These are phyloP conservation scores for Boletellus sp. DNA, from an alignment of 768 basidiomycete species.

Conservation along the genomic window DNA sequence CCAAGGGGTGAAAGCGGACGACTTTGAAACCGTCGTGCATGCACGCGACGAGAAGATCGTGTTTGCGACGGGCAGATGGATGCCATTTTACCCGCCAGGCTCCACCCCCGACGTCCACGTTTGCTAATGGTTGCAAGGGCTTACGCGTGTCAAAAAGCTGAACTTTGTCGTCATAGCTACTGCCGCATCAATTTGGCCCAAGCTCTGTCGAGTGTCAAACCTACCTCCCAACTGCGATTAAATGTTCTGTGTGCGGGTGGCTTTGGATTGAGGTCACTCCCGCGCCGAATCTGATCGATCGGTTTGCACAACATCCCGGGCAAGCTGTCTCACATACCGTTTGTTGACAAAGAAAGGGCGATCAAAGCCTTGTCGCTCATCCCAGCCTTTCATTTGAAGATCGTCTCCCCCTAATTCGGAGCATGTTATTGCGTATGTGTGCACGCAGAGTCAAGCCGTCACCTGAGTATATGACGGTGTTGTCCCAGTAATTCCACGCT, in stretches of 20 bases:
- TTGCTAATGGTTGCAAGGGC: slow-evolving; percentile 50
- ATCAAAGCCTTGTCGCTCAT: slow-evolving; percentile 61
- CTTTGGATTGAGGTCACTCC: slow-evolving; percentile 90
- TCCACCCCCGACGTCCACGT: slow-evolving; percentile 80
- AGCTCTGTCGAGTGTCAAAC: slow-evolving; percentile 6
- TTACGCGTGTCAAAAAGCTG: slow-evolving; percentile 81
- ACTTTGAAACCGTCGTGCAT: slow-evolving; percentile 99
- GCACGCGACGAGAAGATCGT: slow-evolving; percentile 86
- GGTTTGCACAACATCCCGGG: slow-evolving; percentile 1
- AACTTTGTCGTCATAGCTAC: slow-evolving; percentile 80
- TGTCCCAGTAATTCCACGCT: slow-evolving; percentile 86
- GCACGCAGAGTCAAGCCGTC: slow-evolving; percentile 7
- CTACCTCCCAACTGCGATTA: slow-evolving; percentile 90
- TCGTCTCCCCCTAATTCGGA: slow-evolving; percentile 83
- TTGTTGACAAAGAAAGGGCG: slow-evolving; percentile 70
- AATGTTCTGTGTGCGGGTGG: slow-evolving; percentile 73
- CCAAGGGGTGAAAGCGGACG: slow-evolving; percentile 31
- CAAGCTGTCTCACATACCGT: slow-evolving; percentile 39
- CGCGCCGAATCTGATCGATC: slow-evolving; percentile 71
- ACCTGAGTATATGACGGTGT: slow-evolving; percentile 83
- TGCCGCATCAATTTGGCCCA: neutral
- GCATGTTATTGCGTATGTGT: neutral
- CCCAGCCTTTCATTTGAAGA: slow-evolving; percentile 87
- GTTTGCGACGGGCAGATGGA: slow-evolving; percentile 58
- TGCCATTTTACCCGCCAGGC: slow-evolving; percentile 98